phyloP scores from a whole-genome alignment of 176 grass and related monocot species.

The Aechmea fasciata region DNA sequence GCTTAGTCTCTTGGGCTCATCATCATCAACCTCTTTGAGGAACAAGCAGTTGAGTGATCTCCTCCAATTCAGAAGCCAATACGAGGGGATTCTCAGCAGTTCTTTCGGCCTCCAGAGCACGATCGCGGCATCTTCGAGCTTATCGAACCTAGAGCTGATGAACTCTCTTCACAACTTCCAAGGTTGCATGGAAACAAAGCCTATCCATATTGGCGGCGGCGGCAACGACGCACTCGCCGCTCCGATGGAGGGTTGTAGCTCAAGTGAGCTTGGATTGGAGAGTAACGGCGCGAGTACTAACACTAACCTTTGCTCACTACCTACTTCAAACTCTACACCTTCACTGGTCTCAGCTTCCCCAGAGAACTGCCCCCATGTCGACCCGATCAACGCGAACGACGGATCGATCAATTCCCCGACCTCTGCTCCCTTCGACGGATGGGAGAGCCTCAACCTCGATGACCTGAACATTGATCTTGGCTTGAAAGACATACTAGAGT shows the following conservation, averaged over 20 bases:
- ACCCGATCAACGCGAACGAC: background rate
- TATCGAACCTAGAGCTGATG: background rate
- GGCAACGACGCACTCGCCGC: too few species aligned
- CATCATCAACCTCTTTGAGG: background rate
- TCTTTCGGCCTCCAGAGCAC: constrained; percentile 10
- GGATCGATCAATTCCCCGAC: constrained; percentile 22
- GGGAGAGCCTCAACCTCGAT: constrained; percentile 54
- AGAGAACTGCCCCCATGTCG: constrained; percentile 17
- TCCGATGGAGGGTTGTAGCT: constrained; percentile 19
- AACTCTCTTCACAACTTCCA: constrained; percentile 1
- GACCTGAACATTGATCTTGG: constrained; percentile 33
- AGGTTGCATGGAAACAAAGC: constrained; percentile 15
- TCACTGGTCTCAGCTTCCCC: constrained; percentile 18
- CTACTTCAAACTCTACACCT: constrained; percentile 13
- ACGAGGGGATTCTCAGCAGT: constrained; percentile 29
- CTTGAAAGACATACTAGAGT: constrained; percentile 81
- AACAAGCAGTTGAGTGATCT: constrained; percentile 4
- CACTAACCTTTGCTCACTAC: too few species aligned
- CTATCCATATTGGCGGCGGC: too few species aligned
- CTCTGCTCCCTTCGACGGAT: constrained; percentile 45
- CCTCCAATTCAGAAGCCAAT: constrained; percentile 11
- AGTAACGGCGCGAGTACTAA: too few species aligned
- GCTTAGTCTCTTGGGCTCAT: constrained; percentile 38
- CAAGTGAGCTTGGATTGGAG: constrained; percentile 10
- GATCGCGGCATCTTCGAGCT: background rate